Conservation (phyloP, 129 eudicot species). For the Rutidosis leptorrhynchoides region DNA sequence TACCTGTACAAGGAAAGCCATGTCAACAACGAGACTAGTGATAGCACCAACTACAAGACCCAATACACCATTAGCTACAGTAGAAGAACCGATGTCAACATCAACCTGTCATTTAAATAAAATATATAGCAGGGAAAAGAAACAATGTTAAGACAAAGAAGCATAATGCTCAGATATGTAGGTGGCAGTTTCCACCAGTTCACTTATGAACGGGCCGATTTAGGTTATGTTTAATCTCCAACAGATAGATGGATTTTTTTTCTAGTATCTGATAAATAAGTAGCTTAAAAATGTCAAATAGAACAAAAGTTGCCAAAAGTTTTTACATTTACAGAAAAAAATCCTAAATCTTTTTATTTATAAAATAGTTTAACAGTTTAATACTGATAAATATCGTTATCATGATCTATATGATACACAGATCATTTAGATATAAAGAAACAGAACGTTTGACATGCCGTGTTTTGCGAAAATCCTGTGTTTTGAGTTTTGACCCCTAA, state of each 20-base stretch:
- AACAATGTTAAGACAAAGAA: neutral
- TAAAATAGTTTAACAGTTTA: too few species aligned
- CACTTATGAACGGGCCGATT: neutral
- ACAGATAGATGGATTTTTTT: neutral
- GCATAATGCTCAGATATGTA: neutral
- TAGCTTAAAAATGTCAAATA: too few species aligned
- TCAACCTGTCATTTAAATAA: conserved; percentile 56
- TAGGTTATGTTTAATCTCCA: neutral
- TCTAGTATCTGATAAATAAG: too few species aligned
- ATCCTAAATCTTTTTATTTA: too few species aligned
- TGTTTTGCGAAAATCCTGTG: neutral
- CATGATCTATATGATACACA: neutral
- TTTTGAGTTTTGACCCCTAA: too few species aligned
- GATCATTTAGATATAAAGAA: too few species aligned
- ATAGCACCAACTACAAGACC: conserved; percentile 97
- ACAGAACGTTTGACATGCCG: neutral
- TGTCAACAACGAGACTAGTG: conserved; percentile 92
- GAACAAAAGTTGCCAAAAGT: too few species aligned
- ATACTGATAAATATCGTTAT: too few species aligned
- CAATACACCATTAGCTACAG: conserved; percentile 97
- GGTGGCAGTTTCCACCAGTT: neutral
- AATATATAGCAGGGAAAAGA: neutral
- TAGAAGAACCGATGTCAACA: conserved; percentile 93
- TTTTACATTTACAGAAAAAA: too few species aligned
- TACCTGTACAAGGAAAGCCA: conserved; percentile 99